These are phyloP conservation scores for Pseudocohnilembus persalinus DNA, from an alignment of 169 alveolate genomes.

Conservation along the genomic window DNA sequence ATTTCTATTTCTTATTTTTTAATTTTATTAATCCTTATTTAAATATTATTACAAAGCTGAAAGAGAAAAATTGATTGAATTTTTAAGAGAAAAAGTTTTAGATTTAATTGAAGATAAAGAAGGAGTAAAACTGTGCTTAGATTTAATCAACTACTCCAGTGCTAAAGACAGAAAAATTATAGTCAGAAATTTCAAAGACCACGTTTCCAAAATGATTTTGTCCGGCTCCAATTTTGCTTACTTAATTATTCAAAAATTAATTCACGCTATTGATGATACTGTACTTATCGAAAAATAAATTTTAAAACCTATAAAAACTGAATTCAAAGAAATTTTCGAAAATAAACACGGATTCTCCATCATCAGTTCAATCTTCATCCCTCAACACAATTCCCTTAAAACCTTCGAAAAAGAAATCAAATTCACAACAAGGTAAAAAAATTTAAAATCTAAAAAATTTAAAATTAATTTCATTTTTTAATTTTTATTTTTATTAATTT, in stretches of 20 bases:
- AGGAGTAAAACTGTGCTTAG: constrained; percentile 25
- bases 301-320: neutral
- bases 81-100: constrained; percentile 12
- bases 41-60: neutral
- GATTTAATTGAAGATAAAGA: constrained; percentile 20
- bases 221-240: neutral
- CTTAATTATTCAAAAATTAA: constrained; percentile 5
- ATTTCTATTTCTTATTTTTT: neutral
- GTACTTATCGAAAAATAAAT: constrained; percentile 6
- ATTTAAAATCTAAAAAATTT: no score
- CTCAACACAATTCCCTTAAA: constrained; percentile 17
- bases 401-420: constrained; percentile 20
- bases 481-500: neutral
- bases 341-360: constrained; percentile 4
- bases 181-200: constrained; percentile 14
- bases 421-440: constrained; percentile 18
- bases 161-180: constrained; percentile 13
- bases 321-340: neutral
- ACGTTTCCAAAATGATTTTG: constrained; percentile 7
- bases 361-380: constrained; percentile 4
- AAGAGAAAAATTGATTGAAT: constrained; percentile 10
- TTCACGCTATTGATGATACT: constrained; percentile 22
- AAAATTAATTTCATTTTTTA: neutral
- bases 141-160: constrained; percentile 20
- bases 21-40: neutral